Evolutionary conservation across 768 basidiomycete genomes (phyloP), one percentile per base, ranked within the genome.

Genomic region (Podaxis sp.): DNA sequence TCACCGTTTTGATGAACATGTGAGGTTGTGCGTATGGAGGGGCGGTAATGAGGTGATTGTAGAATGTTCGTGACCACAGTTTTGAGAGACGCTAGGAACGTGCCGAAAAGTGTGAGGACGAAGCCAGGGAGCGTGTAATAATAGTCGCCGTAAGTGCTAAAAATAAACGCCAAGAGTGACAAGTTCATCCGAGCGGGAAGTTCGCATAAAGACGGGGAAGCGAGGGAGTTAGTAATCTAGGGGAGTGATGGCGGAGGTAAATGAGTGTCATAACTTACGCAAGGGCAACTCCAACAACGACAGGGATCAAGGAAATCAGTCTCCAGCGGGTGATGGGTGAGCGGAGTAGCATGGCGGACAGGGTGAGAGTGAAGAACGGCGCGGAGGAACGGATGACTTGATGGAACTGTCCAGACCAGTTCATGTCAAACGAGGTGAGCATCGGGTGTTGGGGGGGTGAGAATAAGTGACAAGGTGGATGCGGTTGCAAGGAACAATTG

Each of bases 331-430:
- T 90, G 67, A 87, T 84, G 6, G 77, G 79, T 7, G 83, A 78
- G 53, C 85, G 82, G 38, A 93, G 83, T 40, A 99, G 71, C n/a
- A 87, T 64, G 57, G 82, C 78, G 0, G 95, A 87, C 59, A 98
- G 82, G 40, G 88, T 57, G 68, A 97, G 89, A 24, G 93, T 96
- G 78, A 99, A 98, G 56, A 99, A 82, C 0, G 97, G 96, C 0
- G 96, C 91, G 19, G 92, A 85, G 4, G 95, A 93, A 30, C 97
- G 90, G 40, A 99, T 88, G 60, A 99, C 94, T 80, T 99, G 96
- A 73, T 99, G 97, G 71, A 99, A 97, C 95, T 97, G 64, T 28
- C 24, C 33, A 48, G 33, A 15, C 40, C 22, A 46, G 46, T 9
- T n/a, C 39, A 40, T 8, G 52, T 30, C 36, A 42, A 26, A 5